These are phyloP conservation scores for Tuber indicum DNA, from an alignment of 495 filamentous ascomycete genomes.

Conservation along the genomic window DNA sequence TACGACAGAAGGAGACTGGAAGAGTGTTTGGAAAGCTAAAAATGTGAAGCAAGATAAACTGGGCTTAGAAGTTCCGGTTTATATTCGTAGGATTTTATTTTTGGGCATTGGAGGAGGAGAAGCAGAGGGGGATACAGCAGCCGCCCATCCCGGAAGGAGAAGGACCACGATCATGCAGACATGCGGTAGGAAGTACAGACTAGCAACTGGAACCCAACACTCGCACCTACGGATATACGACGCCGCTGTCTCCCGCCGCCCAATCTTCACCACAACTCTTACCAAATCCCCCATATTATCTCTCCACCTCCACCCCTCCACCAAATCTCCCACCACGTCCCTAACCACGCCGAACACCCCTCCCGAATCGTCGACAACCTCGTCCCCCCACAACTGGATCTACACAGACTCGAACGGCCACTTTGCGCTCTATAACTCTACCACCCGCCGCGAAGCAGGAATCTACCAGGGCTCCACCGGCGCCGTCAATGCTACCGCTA, in stretches of 20 bases:
- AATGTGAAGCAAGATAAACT: conserved; percentile 36
- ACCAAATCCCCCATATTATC: conserved; percentile 29
- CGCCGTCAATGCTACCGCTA: conserved; percentile 22
- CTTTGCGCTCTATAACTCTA: conserved; percentile 27
- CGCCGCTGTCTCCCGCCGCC: conserved; percentile 33
- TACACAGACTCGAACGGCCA: conserved; percentile 27
- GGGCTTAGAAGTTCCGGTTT: conserved; percentile 35
- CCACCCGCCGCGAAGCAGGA: conserved; percentile 24
- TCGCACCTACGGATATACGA: conserved; percentile 38
- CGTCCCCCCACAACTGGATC: conserved; percentile 24
- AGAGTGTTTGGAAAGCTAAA: conserved; percentile 33
- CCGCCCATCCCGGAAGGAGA: background rate
- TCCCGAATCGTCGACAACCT: conserved; percentile 23
- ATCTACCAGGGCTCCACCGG: conserved; percentile 36
- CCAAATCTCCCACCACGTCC: conserved; percentile 9
- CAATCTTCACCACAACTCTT: conserved; percentile 30
- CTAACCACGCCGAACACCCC: conserved; percentile 25
- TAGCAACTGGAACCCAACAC: conserved; percentile 28
- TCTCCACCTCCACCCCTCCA: conserved; percentile 27
- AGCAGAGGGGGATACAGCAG: background rate
- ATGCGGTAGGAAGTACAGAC: conserved; percentile 5
- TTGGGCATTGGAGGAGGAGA: conserved; percentile 11
- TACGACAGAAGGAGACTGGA: conserved; percentile 15
- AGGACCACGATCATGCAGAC: background rate
- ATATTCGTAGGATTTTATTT: conserved; percentile 29